Conservation (phyloP, 2,329 filamentous ascomycete species). For the Penicillium janthinellum region DNA sequence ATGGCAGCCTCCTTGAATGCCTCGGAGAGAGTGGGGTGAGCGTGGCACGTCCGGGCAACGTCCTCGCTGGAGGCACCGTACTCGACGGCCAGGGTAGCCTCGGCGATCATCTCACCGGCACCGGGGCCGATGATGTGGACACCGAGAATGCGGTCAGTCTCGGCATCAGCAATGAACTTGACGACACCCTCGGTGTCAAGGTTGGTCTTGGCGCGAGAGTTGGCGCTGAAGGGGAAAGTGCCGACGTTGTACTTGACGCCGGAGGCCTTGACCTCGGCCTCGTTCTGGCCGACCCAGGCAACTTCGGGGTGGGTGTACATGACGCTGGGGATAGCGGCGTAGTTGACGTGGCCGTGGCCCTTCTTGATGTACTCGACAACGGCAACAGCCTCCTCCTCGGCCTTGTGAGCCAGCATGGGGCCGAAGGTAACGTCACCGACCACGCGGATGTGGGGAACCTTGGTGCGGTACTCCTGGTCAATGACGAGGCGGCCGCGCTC, state of each 20-base stretch:
- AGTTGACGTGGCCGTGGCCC: conserved; percentile 98
- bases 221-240: conserved; percentile 95
- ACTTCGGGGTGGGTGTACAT: conserved; percentile 99
- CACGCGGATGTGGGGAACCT: conserved; percentile 93
- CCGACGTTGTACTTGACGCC: conserved; percentile 91
- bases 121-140: conserved; percentile 96
- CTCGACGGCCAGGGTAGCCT: conserved; percentile 91
- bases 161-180: conserved; percentile 93
- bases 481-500: conserved; percentile 94
- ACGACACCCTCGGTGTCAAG: conserved; percentile 93
- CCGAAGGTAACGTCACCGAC: conserved; percentile 96
- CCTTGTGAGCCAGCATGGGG: conserved; percentile 99
- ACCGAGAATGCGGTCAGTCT: conserved; percentile 93
- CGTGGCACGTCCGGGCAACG: conserved; percentile 91
- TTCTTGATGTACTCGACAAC: conserved; percentile 97
- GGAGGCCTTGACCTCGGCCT: conserved; percentile 88
- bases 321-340: conserved; percentile 93
- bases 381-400: conserved; percentile 95
- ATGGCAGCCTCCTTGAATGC: conserved; percentile 99
- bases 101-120: conserved; percentile 98
- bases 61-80: conserved; percentile 96
- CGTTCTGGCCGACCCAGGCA: conserved; percentile 96
- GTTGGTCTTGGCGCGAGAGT: conserved; percentile 99
- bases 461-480: conserved; percentile 98
- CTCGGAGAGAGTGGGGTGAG: conserved; percentile 92